Conservation (phyloP, 2,329 filamentous ascomycete genomes). For the Diaporthe humulicola region DNA sequence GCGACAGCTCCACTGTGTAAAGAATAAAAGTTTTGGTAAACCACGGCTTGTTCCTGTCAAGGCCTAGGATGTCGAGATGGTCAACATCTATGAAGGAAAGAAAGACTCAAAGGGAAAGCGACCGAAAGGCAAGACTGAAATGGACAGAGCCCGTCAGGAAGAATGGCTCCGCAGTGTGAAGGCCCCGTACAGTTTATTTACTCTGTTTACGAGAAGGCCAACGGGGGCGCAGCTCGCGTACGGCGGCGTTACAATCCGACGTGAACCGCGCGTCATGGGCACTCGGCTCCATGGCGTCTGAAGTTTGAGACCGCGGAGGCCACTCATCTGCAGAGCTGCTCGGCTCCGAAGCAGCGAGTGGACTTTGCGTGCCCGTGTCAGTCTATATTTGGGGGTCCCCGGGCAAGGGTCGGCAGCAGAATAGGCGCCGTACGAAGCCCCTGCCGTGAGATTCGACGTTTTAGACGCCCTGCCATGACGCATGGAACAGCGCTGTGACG, state of each 20-base stretch:
- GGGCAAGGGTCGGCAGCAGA: slow-evolving; percentile 3
- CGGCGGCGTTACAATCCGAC: slow-evolving; percentile 18
- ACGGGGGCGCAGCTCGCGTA: not conserved
- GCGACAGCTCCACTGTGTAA: not conserved
- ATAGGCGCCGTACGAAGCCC: slow-evolving; percentile 19
- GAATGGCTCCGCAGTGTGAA: not conserved
- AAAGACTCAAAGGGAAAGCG: not conserved
- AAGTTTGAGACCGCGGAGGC: slow-evolving; percentile 30
- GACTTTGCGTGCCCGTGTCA: not conserved
- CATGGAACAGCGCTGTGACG: slow-evolving; percentile 31
- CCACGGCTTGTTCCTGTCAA: slow-evolving; percentile 21
- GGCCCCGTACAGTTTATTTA: not conserved
- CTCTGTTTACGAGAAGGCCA: slow-evolving; percentile 14
- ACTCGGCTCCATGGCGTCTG: slow-evolving; percentile 10
- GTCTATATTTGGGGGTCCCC: slow-evolving; percentile 17
- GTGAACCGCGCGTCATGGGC: slow-evolving; percentile 25
- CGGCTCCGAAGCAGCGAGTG: slow-evolving; percentile 23
- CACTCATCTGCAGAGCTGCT: slow-evolving; percentile 1
- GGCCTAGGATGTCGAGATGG: slow-evolving; percentile 10
- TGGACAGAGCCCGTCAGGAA: not conserved
- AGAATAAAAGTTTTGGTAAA: not conserved
- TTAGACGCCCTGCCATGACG: slow-evolving; percentile 26
- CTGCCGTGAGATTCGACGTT: slow-evolving; percentile 17
- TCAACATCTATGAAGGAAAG: slow-evolving; percentile 12
- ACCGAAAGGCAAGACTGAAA: slow-evolving; percentile 11